Evolutionary conservation across 2,329 filamentous ascomycete species (phyloP).

Genomic region (Falciphora oryzae): DNA sequence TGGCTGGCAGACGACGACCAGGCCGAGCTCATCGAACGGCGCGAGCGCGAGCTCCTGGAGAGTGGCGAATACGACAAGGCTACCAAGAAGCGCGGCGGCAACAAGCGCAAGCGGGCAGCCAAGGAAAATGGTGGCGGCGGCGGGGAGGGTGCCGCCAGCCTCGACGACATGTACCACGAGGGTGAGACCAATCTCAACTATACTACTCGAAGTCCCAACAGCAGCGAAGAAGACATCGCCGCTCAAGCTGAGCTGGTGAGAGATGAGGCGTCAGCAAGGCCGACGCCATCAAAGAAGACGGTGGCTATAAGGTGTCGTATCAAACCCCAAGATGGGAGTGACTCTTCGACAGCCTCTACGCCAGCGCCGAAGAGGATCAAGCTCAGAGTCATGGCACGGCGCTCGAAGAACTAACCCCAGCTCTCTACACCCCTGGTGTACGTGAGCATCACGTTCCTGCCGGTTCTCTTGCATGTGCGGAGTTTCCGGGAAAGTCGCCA

Average conservation of each 20-base stretch:
- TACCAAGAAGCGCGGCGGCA: conserved; percentile 51
- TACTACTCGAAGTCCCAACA: conserved; percentile 2
- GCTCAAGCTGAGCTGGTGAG: conserved; percentile 14
- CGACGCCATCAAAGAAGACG: background rate
- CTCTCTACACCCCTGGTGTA: background rate
- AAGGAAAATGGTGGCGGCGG: conserved; percentile 30
- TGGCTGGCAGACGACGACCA: conserved; percentile 98
- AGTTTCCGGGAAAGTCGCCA: background rate
- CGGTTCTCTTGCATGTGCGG: background rate
- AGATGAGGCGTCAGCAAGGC: background rate
- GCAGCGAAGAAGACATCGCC: background rate
- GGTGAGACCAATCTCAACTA: conserved; percentile 54
- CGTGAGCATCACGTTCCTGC: background rate
- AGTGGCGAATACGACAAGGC: conserved; percentile 61
- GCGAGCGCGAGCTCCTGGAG: conserved; percentile 80
- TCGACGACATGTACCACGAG: conserved; percentile 99
- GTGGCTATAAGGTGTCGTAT: background rate
- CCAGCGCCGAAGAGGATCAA: background rate
- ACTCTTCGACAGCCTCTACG: background rate
- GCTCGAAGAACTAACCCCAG: background rate
- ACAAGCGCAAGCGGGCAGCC: conserved; percentile 46
- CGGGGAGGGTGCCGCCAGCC: conserved; percentile 44
- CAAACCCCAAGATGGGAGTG: background rate
- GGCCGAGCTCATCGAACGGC: conserved; percentile 86
- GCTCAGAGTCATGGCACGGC: background rate